phyloP scores from a whole-genome alignment of 1,284 basidiomycete species.

The Trichosporon sp. region DNA sequence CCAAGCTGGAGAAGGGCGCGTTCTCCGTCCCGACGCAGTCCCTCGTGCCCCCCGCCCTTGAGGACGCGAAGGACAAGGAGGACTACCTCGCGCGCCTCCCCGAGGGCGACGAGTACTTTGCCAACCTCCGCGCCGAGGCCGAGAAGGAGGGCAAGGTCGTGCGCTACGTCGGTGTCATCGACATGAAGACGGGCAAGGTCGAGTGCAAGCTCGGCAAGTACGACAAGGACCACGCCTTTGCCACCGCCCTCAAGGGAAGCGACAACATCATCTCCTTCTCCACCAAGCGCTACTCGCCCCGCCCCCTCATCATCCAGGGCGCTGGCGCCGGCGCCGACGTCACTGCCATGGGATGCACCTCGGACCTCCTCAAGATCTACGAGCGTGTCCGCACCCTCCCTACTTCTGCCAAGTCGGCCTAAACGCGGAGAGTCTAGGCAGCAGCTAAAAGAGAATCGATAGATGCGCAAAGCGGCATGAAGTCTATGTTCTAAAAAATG shows the following conservation, averaged over 20 bases:
- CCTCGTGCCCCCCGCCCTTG: constrained; percentile 77
- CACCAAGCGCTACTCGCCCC: constrained; percentile 80
- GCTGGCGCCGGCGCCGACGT: constrained; percentile 95
- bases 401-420: neutral
- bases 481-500: neutral
- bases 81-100: constrained; percentile 80
- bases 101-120: constrained; percentile 81
- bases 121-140: constrained; percentile 74
- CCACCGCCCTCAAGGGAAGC: constrained; percentile 89
- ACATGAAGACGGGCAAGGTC: constrained; percentile 71
- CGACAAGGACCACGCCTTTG: constrained; percentile 85
- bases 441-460: too few species aligned
- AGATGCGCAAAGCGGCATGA: neutral
- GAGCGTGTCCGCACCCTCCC: constrained; percentile 43
- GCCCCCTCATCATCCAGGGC: constrained; percentile 90
- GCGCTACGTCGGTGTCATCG: constrained; percentile 92
- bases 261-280: constrained; percentile 99
- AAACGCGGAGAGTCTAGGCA: neutral
- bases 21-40: constrained; percentile 79
- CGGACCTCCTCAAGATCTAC: constrained; percentile 55
- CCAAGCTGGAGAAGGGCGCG: constrained; percentile 68
- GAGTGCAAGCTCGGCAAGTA: constrained; percentile 92
- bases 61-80: constrained; percentile 68
- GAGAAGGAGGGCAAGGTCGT: constrained; percentile 77
- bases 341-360: constrained; percentile 91